phyloP scores from a whole-genome alignment of 139 green algal species.

The Pseudopediastrum boryanum region DNA sequence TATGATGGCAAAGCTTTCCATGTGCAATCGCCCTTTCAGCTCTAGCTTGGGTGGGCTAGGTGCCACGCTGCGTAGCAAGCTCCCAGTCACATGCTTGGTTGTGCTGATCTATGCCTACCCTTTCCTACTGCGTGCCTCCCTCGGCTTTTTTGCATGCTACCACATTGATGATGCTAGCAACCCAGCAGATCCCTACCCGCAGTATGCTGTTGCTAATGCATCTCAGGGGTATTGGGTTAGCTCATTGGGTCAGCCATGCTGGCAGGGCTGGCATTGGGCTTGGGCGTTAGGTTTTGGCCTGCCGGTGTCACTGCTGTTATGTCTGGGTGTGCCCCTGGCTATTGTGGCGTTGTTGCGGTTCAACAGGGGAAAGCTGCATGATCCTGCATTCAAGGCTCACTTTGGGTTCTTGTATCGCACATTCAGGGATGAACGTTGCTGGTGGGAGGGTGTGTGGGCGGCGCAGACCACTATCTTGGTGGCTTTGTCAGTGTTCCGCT shows the following conservation, averaged over 20 bases:
- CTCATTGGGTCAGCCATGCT: constrained; percentile 5
- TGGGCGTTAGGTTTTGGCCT: constrained; percentile 3
- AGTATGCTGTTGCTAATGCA: constrained; percentile 6
- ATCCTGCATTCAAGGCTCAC: not conserved
- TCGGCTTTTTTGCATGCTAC: constrained; percentile 10
- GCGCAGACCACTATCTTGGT: constrained; percentile 1
- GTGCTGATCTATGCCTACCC: constrained; percentile 1
- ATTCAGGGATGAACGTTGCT: not conserved
- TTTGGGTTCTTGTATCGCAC: constrained; percentile 10
- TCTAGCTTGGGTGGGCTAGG: no score
- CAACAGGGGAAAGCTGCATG: not conserved
- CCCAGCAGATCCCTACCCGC: not conserved
- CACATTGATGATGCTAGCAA: not conserved
- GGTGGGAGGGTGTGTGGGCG: not conserved
- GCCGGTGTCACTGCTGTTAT: constrained; percentile 1
- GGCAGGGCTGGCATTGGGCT: not conserved
- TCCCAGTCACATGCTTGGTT: not conserved
- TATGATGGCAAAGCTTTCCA: not conserved
- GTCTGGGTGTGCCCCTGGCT: not conserved
- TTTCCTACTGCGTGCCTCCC: not conserved
- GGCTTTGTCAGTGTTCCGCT: constrained; percentile 2
- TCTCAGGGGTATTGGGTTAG: not conserved
- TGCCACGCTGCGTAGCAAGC: not conserved
- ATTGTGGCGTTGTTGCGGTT: not conserved
- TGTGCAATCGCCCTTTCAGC: not conserved